Base-by-base conservation (phyloP, 768 basidiomycete species). In the Holtermannia corniformis region DNA sequence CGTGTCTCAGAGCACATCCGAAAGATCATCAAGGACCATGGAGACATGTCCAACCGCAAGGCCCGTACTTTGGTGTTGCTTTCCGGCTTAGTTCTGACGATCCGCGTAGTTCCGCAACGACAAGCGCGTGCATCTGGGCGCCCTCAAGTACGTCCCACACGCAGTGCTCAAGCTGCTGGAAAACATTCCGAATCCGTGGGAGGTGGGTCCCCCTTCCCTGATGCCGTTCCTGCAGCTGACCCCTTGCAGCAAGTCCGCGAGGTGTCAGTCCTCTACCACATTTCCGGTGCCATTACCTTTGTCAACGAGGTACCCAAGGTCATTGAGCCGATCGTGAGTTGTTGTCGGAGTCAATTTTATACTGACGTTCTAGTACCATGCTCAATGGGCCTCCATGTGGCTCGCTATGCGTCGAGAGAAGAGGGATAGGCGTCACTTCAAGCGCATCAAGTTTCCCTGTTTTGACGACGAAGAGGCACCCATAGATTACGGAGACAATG, bases 301-400 rank as follows among this genome's bases (percentile, higher is more conserved):
- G 95, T 99, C 61, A 97, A 96, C 75, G 91, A 97, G 73, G 86
- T 96, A 37, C 95, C 95, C 41, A 85, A 89, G 44, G 82, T 99
- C 61, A 86, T 97, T 57, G 95, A 97, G 72, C 95, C 95, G 4
- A 81, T 99, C 10, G 68, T 67, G 43, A 63, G 67, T 59, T n/a
- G 26, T 41, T 42, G 7, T 11, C 20, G 12, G n/a, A 1, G 12
- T 32, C 41, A 26, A 5, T 27, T 28, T 12, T 11, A 12, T 14
- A 21, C 50, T 57, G 41, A 52, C 42, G 16, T 23, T 42, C 41
- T 50, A 70, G 63, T 97, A 95, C 73, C 95, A 99, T 72, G 90
- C 95, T 0, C 95, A 97, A 67, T 99, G 95, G 95, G 92, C 89
- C 69, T 87, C 88, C 4, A 99, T 99, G 95, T 99, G 95, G 95